phyloP scores from a whole-genome alignment of 192 early-diverging fungal species.

The Spinellus fusiger region DNA sequence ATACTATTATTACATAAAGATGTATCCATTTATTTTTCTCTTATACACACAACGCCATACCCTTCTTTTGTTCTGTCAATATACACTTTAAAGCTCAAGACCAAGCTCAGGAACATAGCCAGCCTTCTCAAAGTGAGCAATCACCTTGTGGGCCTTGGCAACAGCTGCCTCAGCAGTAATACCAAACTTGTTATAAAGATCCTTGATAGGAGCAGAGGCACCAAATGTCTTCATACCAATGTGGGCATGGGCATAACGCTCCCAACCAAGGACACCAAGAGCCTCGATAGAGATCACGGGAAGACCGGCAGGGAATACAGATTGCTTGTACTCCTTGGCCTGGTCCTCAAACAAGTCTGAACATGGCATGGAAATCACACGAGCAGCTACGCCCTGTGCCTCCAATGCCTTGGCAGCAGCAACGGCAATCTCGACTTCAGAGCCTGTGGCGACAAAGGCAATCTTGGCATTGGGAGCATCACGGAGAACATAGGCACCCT shows the following conservation, averaged over 20 bases:
- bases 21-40: too few species aligned
- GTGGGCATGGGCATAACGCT: conserved; percentile 84
- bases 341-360: conserved; percentile 87
- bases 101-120: conserved; percentile 35
- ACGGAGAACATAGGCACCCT: conserved; percentile 84
- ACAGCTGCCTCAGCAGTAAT: conserved; percentile 70
- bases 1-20: too few species aligned
- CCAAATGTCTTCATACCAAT: conserved; percentile 93
- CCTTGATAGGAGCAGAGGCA: conserved; percentile 72
- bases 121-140: conserved; percentile 68
- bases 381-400: conserved; percentile 52
- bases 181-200: conserved; percentile 86
- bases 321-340: conserved; percentile 70
- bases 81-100: conserved; percentile 15
- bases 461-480: conserved; percentile 58
- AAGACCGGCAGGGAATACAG: conserved; percentile 72
- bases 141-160: conserved; percentile 70
- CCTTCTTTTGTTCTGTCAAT: neutral
- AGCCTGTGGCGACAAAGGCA: conserved; percentile 81
- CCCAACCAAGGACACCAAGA: conserved; percentile 81
- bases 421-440: conserved; percentile 85
- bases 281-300: conserved; percentile 89
- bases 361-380: conserved; percentile 94
- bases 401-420: conserved; percentile 76
- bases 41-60: too few species aligned